A percentile compares a stretch with the other conserved stretches of the same genome.
These are phyloP conservation scores for Smallanthus sonchifolius DNA, from an alignment of 129 eudicot species.

Conservation along the genomic window DNA sequence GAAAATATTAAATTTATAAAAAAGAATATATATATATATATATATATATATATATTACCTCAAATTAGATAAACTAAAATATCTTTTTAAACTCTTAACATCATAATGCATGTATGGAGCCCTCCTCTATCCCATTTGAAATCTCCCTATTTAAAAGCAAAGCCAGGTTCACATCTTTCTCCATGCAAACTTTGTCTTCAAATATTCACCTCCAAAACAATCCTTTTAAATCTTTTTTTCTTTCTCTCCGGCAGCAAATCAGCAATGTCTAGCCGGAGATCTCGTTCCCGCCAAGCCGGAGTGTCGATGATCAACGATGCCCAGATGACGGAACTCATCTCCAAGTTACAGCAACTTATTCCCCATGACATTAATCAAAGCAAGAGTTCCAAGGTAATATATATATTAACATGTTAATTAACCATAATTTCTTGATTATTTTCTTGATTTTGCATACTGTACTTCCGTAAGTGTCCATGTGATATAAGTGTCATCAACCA, in stretches of 20 bases:
- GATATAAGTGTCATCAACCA: slow-evolving; percentile 8
- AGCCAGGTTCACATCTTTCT: slow-evolving; percentile 18
- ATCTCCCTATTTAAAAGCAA: slow-evolving; percentile 27
- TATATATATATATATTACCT: neutral
- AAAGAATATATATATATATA: neutral
- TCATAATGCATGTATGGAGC: slow-evolving; percentile 23
- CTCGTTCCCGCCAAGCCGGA: slow-evolving; percentile 74
- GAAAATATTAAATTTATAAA: neutral
- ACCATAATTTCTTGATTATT: neutral
- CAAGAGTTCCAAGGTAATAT: slow-evolving; percentile 67
- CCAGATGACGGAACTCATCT: slow-evolving; percentile 81
- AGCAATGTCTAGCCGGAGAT: slow-evolving; percentile 88
- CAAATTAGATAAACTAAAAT: neutral
- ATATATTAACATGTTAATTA: too few relatives aligned
- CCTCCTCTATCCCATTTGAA: slow-evolving; percentile 11
- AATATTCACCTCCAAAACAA: slow-evolving; percentile 12
- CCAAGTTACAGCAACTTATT: slow-evolving; percentile 78
- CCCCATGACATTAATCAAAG: slow-evolving; percentile 56
- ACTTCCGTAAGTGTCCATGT: slow-evolving; percentile 5
- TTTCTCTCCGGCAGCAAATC: neutral
- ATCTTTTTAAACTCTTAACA: neutral
- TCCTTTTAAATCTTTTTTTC: neutral
- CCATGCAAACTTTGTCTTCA: slow-evolving; percentile 34
- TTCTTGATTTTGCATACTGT: slow-evolving; percentile 8
- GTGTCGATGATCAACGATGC: slow-evolving; percentile 61